Evolutionary conservation across 371 early-diverging fungal species (phyloP), one percentile per base, ranked within the genome.

Genomic region (Mortierella polycephala): DNA sequence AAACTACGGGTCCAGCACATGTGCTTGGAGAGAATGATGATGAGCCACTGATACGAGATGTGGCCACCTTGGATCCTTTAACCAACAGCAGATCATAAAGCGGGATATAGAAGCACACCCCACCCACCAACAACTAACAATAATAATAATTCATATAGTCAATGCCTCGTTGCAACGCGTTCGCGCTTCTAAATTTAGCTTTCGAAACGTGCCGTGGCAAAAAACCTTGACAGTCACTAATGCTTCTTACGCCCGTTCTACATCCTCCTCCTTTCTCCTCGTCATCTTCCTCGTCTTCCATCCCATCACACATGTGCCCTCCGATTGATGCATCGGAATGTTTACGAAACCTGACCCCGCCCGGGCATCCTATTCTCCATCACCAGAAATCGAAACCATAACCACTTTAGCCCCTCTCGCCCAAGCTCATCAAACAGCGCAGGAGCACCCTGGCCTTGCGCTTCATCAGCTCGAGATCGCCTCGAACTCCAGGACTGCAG

Each of bases 271-370:
- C 13, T 44, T 18, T 23, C 40, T 57, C 57, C 30, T 39, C n/a
- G 37, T 45, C 57, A 50, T 55, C 37, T 8, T 49, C 42, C 4
- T 23, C 47, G 47, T 9, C 42, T 40, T 37, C 5, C 49, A 47
- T 20, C 30, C 13, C 63, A 23, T 21, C 63, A 23, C 50, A 9
- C 50, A 51, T 21, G 20, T 51, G 51, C 20, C 47, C 51, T 49
- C 18, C 50, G 41, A 42, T 69, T 60, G 57, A 70, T 76, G 76
- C 56, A 10, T 64, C 71, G 76, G 62, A 62, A 76, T 76, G 76
- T 66, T 45, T 52, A 60, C 68, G n/a, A 62, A 63, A 49, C 73
- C 72, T 60, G 72, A 69, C 73, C 79, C 69, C 37, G 46, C 65
- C 30, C 61, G 73, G 79, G 67, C 79, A 60, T 23, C 72, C 13